Evolutionary conservation across 805 yeast genomes (phyloP), one percentile per base, ranked within the genome.

Genomic region (Monosporozyma servazzii): DNA sequence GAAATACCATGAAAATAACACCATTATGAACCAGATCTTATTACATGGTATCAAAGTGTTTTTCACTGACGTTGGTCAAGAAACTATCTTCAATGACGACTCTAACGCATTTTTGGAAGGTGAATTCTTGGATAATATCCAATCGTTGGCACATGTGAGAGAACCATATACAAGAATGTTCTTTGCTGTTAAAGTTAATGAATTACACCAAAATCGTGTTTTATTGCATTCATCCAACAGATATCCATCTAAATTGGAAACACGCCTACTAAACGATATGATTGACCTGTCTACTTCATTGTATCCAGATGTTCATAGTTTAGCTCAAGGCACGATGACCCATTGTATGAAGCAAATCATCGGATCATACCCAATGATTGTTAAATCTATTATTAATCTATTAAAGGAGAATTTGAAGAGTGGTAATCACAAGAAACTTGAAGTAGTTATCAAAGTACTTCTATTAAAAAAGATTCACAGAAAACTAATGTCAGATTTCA

Each of bases 1-100:
- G 5, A 64, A 71, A 1, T 68, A 77, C 49, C 76, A 76, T 43
- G 81, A 77, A 45, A 88, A 86, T 53, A 84, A 87, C 54, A 77
- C 85, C 9, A 77, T 79, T 11, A 64, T 86, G 11, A 76, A 82
- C 63, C 80, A 80, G 54, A 78, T 80, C 43, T 73, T 84, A 33
- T 67, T 89, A 31, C 78, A 80, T 60, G 82, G 84, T 2, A 62
- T 84, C 45, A 80, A 84, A 56, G 79, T 84, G 5, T 91, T 93
- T 87, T 82, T 84, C 56, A 74, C 84, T 27, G 93, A 88, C 61
- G 84, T 84, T 27, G 95, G 96, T 1, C 75, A 79, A 51, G 95
- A 87, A 57, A 71, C 84, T 11, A 68, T 82, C 0, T 75, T 82
- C 47, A 83, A 77, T 47, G 70, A 76, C 3, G 79, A 81, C 52